phyloP scores from a whole-genome alignment of 345 rosid species.

The Acer saccharum region DNA sequence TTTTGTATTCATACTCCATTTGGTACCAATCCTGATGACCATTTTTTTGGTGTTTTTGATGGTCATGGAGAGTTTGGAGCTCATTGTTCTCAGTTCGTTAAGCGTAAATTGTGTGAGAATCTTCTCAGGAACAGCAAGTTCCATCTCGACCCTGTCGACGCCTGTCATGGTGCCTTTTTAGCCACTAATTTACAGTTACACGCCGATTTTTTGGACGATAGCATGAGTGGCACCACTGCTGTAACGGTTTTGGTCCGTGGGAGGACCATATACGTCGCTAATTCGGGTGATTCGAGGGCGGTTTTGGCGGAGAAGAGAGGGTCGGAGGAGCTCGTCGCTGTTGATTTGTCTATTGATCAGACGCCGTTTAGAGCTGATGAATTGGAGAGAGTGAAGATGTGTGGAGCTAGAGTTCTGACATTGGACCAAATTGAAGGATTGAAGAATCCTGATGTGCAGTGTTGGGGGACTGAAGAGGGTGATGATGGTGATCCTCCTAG shows the following conservation, averaged over 20 bases:
- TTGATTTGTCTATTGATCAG: conserved; percentile 91
- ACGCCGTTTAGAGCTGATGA: conserved; percentile 90
- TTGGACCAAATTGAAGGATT: conserved; percentile 98
- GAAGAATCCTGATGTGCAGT: conserved; percentile 90
- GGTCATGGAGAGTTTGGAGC: conserved; percentile 97
- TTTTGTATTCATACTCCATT: conserved; percentile 93
- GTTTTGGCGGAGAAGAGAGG: conserved; percentile 85
- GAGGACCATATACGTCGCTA: conserved; percentile 70
- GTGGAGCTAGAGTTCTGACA: conserved; percentile 94
- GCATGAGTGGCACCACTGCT: conserved; percentile 97
- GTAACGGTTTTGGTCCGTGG: conserved; percentile 91
- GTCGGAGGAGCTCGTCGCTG: conserved; percentile 72
- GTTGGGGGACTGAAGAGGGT: conserved; percentile 94
- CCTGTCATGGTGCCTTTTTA: conserved; percentile 68
- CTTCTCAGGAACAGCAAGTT: conserved; percentile 65
- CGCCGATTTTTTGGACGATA: conserved; percentile 75
- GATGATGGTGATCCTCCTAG: conserved; percentile 99
- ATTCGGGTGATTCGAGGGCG: conserved; percentile 93
- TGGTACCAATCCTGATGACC: conserved; percentile 63
- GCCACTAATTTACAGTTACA: conserved; percentile 75
- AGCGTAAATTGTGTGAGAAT: conserved; percentile 79
- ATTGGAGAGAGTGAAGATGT: conserved; percentile 79
- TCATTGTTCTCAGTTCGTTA: conserved; percentile 88
- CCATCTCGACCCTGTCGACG: conserved; percentile 71
- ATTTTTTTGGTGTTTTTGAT: conserved; percentile 96